A percentile compares a stretch with the other conserved stretches of the same genome.
Evolutionary conservation across 1,284 basidiomycete species (phyloP).

Genomic region (Cryptococcus amylolentus): DNA sequence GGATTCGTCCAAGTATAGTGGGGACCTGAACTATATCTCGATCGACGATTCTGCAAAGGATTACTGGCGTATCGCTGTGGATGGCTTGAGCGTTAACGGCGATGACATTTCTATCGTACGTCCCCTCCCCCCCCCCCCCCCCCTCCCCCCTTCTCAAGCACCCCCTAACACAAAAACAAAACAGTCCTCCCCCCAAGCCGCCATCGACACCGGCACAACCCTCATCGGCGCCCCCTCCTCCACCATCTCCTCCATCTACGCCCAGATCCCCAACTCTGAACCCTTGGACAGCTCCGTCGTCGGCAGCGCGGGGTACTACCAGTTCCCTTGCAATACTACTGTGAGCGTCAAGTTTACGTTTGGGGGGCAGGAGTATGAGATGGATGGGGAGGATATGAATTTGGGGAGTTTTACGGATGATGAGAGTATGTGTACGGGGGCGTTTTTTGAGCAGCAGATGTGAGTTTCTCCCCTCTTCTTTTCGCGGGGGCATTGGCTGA

Average conservation of each 20-base stretch:
- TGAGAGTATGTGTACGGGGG: too few species aligned
- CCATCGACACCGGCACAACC: conserved; percentile 69
- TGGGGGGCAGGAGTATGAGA: background rate
- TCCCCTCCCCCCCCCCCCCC: too few species aligned
- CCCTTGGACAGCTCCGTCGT: conserved; percentile 18
- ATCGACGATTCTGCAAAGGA: conserved; percentile 48
- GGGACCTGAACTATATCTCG: conserved; percentile 71
- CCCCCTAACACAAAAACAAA: too few species aligned
- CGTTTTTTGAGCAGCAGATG: too few species aligned
- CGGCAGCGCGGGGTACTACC: conserved; percentile 29
- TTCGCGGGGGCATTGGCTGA: background rate
- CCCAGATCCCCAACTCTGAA: conserved; percentile 67
- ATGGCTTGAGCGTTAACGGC: conserved; percentile 50
- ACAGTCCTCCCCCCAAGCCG: conserved; percentile 8
- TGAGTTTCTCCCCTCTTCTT: too few species aligned
- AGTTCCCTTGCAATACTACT: conserved; percentile 42
- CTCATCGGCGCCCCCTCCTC: conserved; percentile 73
- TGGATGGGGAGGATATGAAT: background rate
- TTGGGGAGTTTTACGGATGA: too few species aligned
- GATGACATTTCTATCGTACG: conserved; percentile 38
- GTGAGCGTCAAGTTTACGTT: background rate
- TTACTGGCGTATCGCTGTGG: conserved; percentile 54
- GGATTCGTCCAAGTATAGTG: conserved; percentile 48
- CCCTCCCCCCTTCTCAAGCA: too few species aligned
- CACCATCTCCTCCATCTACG: conserved; percentile 64